Evolutionary conservation across 2,329 filamentous ascomycete species (phyloP), one percentile per base, ranked within the genome.

Genomic region (Paracoccidioides brasiliensis): DNA sequence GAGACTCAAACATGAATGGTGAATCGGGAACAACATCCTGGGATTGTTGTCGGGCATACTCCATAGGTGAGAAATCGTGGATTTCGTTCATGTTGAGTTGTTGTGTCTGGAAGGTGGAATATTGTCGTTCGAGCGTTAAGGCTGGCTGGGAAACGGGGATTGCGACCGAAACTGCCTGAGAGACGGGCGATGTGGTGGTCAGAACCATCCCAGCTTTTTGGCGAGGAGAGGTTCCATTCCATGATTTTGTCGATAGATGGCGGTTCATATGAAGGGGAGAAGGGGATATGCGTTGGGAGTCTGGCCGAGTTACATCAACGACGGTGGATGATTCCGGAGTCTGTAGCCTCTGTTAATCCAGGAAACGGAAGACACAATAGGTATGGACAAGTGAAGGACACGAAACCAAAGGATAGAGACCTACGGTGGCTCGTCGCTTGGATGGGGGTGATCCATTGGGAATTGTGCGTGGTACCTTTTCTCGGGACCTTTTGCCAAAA

Each of bases 361-460:
- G 62, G 65, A 64, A 62, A 60, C 56, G 59, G 58, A 14, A 60
- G 58, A 54, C 56, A 59, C 56, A 58, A 58, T 56, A 57, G 51
- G 55, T 57, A 56, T 43, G 55, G 58, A 54, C 59, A 62, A 60
- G 41, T 12, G 53, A 59, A 58, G 58, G 62, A 59, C 58, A 62
- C 59, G 59, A 58, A 64, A 69, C 64, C 63, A 70, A 68, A 67
- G 64, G 64, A 68, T 67, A 67, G 67, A 66, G 63, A 72, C 71
- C 65, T 74, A 74, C 71, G 69, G 68, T 72, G 67, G 70, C 71
- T 69, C 70, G 70, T 66, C 71, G 70, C 66, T 74, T 74, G 55
- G 69, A 66, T 64, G 64, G 64, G 53, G 65, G 70, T 59, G 66
- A 64, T 66, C 66, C 66, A 66, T 68, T 68, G 64, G 70, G 67